A percentile compares a stretch with the other conserved stretches of the same genome.
phyloP scores from a whole-genome alignment of 306 rosid genomes.

The Malus asiatica region DNA sequence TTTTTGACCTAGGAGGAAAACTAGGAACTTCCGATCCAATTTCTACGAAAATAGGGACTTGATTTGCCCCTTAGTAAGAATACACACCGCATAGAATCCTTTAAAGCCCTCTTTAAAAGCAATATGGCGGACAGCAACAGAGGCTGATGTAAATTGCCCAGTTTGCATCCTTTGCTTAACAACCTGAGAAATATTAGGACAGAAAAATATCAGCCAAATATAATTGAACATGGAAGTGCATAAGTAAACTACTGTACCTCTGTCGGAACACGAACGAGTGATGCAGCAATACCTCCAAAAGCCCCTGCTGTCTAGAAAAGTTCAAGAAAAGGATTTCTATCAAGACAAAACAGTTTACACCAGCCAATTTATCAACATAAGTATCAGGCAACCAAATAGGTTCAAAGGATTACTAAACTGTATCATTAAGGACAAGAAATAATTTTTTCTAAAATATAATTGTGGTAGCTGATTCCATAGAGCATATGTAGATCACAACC shows the following conservation, averaged over 20 bases:
- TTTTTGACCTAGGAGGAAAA: background rate
- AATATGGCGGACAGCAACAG: slow-evolving; percentile 75
- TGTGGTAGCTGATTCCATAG: background rate
- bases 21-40: background rate
- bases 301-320: slow-evolving; percentile 88
- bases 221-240: slow-evolving; percentile 10
- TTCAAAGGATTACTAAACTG: background rate
- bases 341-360: background rate
- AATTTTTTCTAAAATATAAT: background rate
- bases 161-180: slow-evolving; percentile 99
- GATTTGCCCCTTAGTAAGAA: background rate
- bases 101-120: slow-evolving; percentile 68
- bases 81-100: slow-evolving; percentile 82
- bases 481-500: background rate
- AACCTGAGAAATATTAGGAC: slow-evolving; percentile 48
- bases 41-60: background rate
- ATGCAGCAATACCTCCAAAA: slow-evolving; percentile 86
- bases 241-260: slow-evolving; percentile 50
- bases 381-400: background rate
- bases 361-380: background rate
- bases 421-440: background rate
- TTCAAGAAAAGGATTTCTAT: background rate
- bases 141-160: slow-evolving; percentile 80
- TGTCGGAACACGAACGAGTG: slow-evolving; percentile 93
- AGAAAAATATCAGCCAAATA: slow-evolving; percentile 13